These are phyloP conservation scores for Saccharomyces hybrid DNA, from an alignment of 1,139 yeast genomes.

Conservation along the genomic window DNA sequence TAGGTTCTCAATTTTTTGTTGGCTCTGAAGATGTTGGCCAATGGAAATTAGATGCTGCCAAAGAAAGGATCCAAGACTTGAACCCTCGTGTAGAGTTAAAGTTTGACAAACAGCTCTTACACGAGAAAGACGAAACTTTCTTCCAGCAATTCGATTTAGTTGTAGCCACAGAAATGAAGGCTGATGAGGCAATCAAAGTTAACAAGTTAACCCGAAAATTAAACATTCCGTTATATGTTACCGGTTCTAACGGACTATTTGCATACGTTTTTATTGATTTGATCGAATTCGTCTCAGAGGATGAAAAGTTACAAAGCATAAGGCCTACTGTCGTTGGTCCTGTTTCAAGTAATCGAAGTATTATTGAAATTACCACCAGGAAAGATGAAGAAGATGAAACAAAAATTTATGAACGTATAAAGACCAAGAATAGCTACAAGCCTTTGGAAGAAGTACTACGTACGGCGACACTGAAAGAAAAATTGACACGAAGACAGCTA, in stretches of 20 bases:
- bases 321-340: constrained; percentile 41
- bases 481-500: constrained; percentile 48
- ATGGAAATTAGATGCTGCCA: constrained; percentile 48
- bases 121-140: constrained; percentile 35
- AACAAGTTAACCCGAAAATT: constrained; percentile 50
- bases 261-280: constrained; percentile 80
- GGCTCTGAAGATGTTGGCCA: constrained; percentile 49
- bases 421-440: constrained; percentile 48
- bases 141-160: constrained; percentile 60
- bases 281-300: constrained; percentile 45
- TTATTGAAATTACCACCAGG: constrained; percentile 40
- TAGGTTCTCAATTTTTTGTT: constrained; percentile 74
- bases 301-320: constrained; percentile 44
- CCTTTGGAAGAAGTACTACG: constrained; percentile 36
- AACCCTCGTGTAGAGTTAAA: constrained; percentile 64
- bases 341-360: constrained; percentile 43
- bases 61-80: constrained; percentile 53
- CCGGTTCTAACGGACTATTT: constrained; percentile 70
- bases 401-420: constrained; percentile 42
- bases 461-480: constrained; percentile 36
- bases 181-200: constrained; percentile 36
- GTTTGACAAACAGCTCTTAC: constrained; percentile 35
- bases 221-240: constrained; percentile 57
- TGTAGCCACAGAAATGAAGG: constrained; percentile 60
- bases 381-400: constrained; percentile 37